A percentile compares a stretch with the other conserved stretches of the same genome.
phyloP scores from a whole-genome alignment of 306 rosid species.

The Casuarina glauca region DNA sequence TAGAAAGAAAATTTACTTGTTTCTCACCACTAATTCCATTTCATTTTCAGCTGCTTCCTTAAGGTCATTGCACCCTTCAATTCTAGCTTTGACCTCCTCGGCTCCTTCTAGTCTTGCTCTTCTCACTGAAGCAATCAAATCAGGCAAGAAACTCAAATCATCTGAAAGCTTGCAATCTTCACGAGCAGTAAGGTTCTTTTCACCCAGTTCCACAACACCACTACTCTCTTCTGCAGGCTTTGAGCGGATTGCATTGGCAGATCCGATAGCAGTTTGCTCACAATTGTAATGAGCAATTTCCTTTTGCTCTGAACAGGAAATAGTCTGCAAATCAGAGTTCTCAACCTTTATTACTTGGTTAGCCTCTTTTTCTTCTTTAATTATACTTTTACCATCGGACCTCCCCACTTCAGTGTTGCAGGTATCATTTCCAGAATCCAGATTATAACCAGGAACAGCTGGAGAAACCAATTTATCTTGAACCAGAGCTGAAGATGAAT shows the following conservation, averaged over 20 bases:
- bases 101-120: slow-evolving; percentile 67
- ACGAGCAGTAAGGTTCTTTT: slow-evolving; percentile 38
- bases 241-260: slow-evolving; percentile 28
- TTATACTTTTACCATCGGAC: slow-evolving; percentile 38
- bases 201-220: slow-evolving; percentile 39
- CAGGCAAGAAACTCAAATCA: slow-evolving; percentile 70
- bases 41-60: slow-evolving; percentile 56
- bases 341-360: slow-evolving; percentile 35
- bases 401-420: slow-evolving; percentile 30
- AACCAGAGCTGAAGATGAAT: slow-evolving; percentile 39
- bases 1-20: slow-evolving; percentile 21
- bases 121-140: slow-evolving; percentile 82
- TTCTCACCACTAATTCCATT: slow-evolving; percentile 60
- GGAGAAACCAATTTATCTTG: slow-evolving; percentile 36
- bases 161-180: slow-evolving; percentile 46
- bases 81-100: slow-evolving; percentile 55
- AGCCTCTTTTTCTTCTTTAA: slow-evolving; percentile 39
- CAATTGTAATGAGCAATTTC: slow-evolving; percentile 32
- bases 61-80: slow-evolving; percentile 38
- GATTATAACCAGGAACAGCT: slow-evolving; percentile 16
- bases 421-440: slow-evolving; percentile 24
- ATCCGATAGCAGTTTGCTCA: slow-evolving; percentile 34
- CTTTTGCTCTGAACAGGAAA: slow-evolving; percentile 37
- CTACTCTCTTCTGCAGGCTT: slow-evolving; percentile 40
- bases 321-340: slow-evolving; percentile 33